A percentile compares a stretch with the other conserved stretches of the same genome.
phyloP scores from a whole-genome alignment of 352 stramenopile genomes.

The Pythium graminicola region DNA sequence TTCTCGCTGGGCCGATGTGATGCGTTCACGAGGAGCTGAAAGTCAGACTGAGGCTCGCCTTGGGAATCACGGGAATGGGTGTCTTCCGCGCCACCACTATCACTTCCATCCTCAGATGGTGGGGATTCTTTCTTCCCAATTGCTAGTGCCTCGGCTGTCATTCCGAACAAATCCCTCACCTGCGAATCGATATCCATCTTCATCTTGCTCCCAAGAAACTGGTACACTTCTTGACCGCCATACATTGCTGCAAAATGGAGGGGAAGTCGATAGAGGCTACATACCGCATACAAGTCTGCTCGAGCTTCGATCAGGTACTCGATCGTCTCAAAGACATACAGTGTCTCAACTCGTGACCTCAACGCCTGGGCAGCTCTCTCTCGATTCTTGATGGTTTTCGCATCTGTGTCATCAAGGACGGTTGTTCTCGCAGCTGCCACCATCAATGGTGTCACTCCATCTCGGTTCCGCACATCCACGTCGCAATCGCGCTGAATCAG shows the following conservation, averaged over 20 bases:
- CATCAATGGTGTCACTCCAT: slow-evolving; percentile 73
- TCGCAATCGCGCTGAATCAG: slow-evolving; percentile 64
- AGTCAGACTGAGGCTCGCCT: slow-evolving; percentile 20
- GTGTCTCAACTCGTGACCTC: slow-evolving; percentile 42
- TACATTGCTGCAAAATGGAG: slow-evolving; percentile 73
- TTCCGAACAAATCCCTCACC: slow-evolving; percentile 64
- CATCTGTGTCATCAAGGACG: slow-evolving; percentile 14
- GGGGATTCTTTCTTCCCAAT: slow-evolving; percentile 23
- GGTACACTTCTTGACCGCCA: slow-evolving; percentile 50
- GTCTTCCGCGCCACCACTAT: slow-evolving; percentile 22
- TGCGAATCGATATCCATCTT: slow-evolving; percentile 31
- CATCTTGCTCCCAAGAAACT: slow-evolving; percentile 50
- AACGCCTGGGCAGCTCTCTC: background rate
- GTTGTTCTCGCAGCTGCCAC: slow-evolving; percentile 48
- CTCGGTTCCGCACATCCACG: slow-evolving; percentile 60
- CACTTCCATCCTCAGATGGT: slow-evolving; percentile 2
- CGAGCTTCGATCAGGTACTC: slow-evolving; percentile 64
- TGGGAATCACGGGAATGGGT: slow-evolving; percentile 28
- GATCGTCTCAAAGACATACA: slow-evolving; percentile 57
- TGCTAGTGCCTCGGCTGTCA: slow-evolving; percentile 42
- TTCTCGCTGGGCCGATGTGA: slow-evolving; percentile 27
- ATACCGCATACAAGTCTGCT: slow-evolving; percentile 56
- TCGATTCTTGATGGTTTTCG: background rate
- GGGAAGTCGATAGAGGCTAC: slow-evolving; percentile 57
- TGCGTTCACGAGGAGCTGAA: slow-evolving; percentile 16